phyloP scores from a whole-genome alignment of 2,329 filamentous ascomycete species.

The Xylaria sp. region DNA sequence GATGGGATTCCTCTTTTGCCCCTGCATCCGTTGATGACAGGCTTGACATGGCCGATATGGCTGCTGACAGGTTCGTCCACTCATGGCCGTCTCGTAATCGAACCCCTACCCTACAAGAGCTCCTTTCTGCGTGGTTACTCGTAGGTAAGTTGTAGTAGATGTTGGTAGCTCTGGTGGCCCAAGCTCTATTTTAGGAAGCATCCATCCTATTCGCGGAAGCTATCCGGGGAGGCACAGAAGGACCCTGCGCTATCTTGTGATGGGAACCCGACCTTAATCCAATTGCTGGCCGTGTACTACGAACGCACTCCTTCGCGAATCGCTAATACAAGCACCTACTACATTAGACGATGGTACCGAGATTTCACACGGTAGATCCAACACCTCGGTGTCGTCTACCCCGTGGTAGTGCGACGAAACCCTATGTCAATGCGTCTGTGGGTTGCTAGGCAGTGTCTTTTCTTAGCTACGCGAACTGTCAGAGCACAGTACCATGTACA shows the following conservation, averaged over 20 bases:
- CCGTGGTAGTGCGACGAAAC: neutral
- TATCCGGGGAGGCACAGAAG: conserved; percentile 2
- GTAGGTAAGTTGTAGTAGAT: too few relatives aligned
- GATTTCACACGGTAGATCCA: neutral
- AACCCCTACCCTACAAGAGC: conserved; percentile 2
- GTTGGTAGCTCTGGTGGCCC: conserved; percentile 7
- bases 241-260: neutral
- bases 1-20: too few relatives aligned
- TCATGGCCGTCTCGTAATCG: too few relatives aligned
- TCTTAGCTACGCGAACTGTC: neutral
- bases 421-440: neutral
- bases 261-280: neutral
- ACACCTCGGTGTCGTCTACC: neutral
- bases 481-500: too few relatives aligned
- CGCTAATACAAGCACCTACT: neutral
- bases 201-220: conserved; percentile 2
- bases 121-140: too few relatives aligned
- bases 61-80: too few relatives aligned
- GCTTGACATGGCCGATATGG: too few relatives aligned
- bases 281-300: neutral
- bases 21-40: too few relatives aligned
- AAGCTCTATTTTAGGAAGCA: conserved; percentile 11
- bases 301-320: neutral
- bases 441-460: neutral
- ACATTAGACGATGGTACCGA: neutral